Evolutionary conservation across 129 eudicot species (phyloP), one percentile per base, ranked within the genome.

Genomic region (Arctium lappa): DNA sequence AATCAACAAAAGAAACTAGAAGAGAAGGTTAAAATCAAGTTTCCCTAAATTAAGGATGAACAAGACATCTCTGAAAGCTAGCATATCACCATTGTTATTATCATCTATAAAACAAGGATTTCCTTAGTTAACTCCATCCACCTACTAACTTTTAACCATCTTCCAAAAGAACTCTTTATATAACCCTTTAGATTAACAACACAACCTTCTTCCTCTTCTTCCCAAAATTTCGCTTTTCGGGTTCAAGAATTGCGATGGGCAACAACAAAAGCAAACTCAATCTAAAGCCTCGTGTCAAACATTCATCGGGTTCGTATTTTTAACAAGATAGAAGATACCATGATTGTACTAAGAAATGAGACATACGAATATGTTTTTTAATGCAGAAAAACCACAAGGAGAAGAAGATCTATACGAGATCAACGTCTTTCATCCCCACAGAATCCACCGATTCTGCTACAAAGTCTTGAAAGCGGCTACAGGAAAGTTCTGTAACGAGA

Each of bases 381-480:
- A 31, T 29, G 22, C 62, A 80, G 78, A 80, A 48, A 80, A 73
- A 32, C 36, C 73, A 80, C 31, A n/a, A 8, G 15, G 63, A n/a
- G 69, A 39, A 38, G 73, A 81, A 63, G n/a, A 73, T 29, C 33
- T 37, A 10, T 72, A 72, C 1, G 76, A n/a, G 8, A 37, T 63
- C 60, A 27, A 73, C 40, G 7, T 6, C 27, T 38, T 78, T 81
- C 81, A 77, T 78, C 83, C 87, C 32, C 74, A 69, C 60, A 81
- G 60, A 15, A 56, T 74, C 22, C 70, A 75, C 22, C 13, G 46
- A 38, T 87, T 73, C 73, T 32, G 69, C 50, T 88, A 88, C 44
- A 75, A 82, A 66, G 83, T 81, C 56, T 69, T 88, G 77, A 82
- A 82, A 73, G 81, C 60, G 27, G 87, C 91, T 4, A 88, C 89